Base-by-base conservation (phyloP, 805 yeast species). In the Phaffomyces antillensis region DNA sequence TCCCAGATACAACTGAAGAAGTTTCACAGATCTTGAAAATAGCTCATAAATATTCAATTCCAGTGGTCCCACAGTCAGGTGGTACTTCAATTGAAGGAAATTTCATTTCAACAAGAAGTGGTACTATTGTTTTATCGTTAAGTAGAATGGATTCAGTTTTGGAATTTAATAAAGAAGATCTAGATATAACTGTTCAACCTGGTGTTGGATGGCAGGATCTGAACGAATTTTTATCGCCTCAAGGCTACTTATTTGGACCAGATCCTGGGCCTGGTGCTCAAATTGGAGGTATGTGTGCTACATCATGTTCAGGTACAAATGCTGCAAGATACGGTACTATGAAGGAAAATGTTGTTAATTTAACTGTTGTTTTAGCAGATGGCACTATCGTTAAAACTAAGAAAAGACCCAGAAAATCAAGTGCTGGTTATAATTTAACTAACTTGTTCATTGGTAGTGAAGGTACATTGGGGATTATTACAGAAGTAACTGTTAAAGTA, bases 201-300 rank as follows among this genome's bases (percentile, higher is more conserved):
- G 90, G 90, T 25, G 79, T 86, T 10, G 84, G 84, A 4, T 85
- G 93, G 90, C 83, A 80, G 61, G 80, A 78, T 31, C 65, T 85
- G 46, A 76, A 75, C 47, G 78, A 75, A 23, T 73, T 63, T 43
- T 60, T 81, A 40, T 62, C 56, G 12, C 72, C 71, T 3, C 62
- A 72, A 39, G 75, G 76, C 0, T 62, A 80, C 23, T 57, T 86
- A 60, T 77, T 86, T 53, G 93, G 91, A 1, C 83, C 85, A 12
- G 91, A 84, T 58, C 79, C 79, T 1, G 89, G 89, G 36, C 89
- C 91, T 16, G 87, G 88, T 39, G 93, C 91, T 2, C 71, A 79
- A 44, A 78, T 85, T 44, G 86, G 86, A 20, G 95, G 95, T 3
- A 82, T 83, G 77, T 77, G 81, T 42, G 83, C 81, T 12, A 83